phyloP scores from a whole-genome alignment of 495 filamentous ascomycete species.

The Tuber umbilicatum region DNA sequence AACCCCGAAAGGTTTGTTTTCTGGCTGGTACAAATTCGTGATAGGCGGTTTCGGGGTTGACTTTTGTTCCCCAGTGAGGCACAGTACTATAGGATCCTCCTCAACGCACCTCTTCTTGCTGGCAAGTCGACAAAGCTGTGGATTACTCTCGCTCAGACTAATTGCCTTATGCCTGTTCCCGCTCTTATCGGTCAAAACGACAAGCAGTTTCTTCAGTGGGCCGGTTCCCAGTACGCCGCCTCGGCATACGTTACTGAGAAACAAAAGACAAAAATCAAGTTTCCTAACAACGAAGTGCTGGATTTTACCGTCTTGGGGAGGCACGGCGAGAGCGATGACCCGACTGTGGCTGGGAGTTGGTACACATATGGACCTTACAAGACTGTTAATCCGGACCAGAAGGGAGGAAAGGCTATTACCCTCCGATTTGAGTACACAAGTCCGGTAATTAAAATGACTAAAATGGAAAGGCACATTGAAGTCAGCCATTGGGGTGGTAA shows the following conservation, averaged over 20 bases:
- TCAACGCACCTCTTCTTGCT: constrained; percentile 66
- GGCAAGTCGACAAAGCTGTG: constrained; percentile 74
- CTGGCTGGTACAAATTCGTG: background rate
- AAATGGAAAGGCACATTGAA: constrained; percentile 82
- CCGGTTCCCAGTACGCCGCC: constrained; percentile 71
- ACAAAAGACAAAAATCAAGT: constrained; percentile 95
- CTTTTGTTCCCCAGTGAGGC: constrained; percentile 44
- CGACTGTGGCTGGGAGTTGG: constrained; percentile 72
- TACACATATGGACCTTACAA: constrained; percentile 91
- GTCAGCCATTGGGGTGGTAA: constrained; percentile 98
- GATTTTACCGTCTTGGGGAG: constrained; percentile 71
- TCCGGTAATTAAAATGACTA: constrained; percentile 67
- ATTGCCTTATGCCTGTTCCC: constrained; percentile 69
- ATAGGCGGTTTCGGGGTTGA: constrained; percentile 28
- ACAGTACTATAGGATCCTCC: constrained; percentile 76
- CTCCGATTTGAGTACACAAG: constrained; percentile 95
- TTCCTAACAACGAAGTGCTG: constrained; percentile 67
- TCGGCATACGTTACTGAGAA: constrained; percentile 78
- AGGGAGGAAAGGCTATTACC: constrained; percentile 58
- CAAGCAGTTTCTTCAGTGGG: constrained; percentile 76
- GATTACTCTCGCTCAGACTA: constrained; percentile 74
- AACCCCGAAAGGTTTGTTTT: constrained; percentile 54
- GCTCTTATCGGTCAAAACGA: constrained; percentile 71
- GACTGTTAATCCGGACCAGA: constrained; percentile 48
- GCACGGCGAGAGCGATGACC: constrained; percentile 60